Percentiles rank a stretch among this genome's conserved stretches.
phyloP scores from a whole-genome alignment of 129 eudicot species.

The Flaveria trinervia region DNA sequence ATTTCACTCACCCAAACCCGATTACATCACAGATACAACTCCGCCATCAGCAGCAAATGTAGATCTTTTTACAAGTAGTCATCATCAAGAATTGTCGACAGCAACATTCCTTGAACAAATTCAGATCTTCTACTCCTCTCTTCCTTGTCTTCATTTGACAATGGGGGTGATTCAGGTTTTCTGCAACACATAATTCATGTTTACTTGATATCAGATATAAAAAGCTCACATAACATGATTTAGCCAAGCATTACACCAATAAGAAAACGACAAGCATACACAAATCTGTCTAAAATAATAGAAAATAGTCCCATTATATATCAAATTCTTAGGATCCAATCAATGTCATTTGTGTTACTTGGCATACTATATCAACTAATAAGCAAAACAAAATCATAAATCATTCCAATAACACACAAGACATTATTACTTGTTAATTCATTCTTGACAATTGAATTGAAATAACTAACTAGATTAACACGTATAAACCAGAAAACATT shows the following conservation, averaged over 20 bases:
- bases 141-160: conserved; percentile 76
- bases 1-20: conserved; percentile 9
- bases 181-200: conserved; percentile 42
- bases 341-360: neutral
- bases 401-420: neutral
- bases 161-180: conserved; percentile 50
- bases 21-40: conserved; percentile 24
- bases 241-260: neutral
- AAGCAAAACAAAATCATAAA: neutral
- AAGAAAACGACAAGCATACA: neutral
- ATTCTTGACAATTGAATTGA: neutral
- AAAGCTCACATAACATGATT: neutral
- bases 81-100: conserved; percentile 72
- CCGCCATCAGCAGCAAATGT: conserved; percentile 11
- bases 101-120: conserved; percentile 73
- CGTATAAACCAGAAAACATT: neutral
- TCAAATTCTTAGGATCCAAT: neutral
- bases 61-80: conserved; percentile 43
- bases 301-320: neutral
- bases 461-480: neutral
- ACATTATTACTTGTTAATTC: neutral
- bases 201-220: neutral
- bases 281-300: neutral
- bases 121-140: conserved; percentile 80
- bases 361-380: neutral